Evolutionary conservation across 2,329 filamentous ascomycete genomes (phyloP).

Genomic region (Dactylellina leptospora): DNA sequence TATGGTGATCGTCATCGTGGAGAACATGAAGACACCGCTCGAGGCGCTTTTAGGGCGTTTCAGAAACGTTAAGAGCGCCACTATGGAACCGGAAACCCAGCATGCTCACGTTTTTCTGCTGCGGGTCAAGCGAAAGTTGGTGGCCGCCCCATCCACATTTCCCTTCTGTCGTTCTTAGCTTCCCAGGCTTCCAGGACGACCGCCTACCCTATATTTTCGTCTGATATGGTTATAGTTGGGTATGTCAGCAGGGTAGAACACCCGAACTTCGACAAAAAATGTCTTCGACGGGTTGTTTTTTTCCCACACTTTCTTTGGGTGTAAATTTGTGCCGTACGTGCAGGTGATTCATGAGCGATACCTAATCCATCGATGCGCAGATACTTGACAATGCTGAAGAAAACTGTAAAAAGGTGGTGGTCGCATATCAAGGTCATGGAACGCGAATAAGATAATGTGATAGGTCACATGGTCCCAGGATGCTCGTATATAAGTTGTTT

Average conservation of each 20-base stretch:
- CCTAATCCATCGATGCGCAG: slow-evolving; percentile 26
- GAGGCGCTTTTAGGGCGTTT: slow-evolving; percentile 43
- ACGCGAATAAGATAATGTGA: slow-evolving; percentile 16
- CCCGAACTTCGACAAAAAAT: neutral
- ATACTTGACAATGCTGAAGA: neutral
- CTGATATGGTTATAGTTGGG: slow-evolving; percentile 11
- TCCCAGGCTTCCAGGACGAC: neutral
- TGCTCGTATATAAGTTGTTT: slow-evolving; percentile 35
- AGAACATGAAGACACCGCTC: neutral
- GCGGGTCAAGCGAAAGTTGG: slow-evolving; percentile 28
- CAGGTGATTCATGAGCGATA: slow-evolving; percentile 27
- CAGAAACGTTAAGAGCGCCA: slow-evolving; percentile 46
- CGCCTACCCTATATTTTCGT: slow-evolving; percentile 12
- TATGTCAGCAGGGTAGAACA: slow-evolving; percentile 14
- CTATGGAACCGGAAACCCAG: slow-evolving; percentile 5
- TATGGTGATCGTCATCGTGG: slow-evolving; percentile 14
- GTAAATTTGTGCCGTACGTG: slow-evolving; percentile 25
- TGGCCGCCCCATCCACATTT: neutral
- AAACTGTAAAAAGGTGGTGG: neutral
- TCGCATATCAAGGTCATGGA: slow-evolving; percentile 17
- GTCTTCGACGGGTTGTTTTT: neutral
- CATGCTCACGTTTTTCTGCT: slow-evolving; percentile 40
- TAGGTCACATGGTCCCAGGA: slow-evolving; percentile 47
- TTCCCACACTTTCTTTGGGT: slow-evolving; percentile 11
- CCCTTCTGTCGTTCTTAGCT: too few species aligned